Percentiles rank a stretch among this genome's conserved stretches.
Evolutionary conservation across 371 early-diverging fungal genomes (phyloP).

Genomic region (Actinomortierella ambigua): DNA sequence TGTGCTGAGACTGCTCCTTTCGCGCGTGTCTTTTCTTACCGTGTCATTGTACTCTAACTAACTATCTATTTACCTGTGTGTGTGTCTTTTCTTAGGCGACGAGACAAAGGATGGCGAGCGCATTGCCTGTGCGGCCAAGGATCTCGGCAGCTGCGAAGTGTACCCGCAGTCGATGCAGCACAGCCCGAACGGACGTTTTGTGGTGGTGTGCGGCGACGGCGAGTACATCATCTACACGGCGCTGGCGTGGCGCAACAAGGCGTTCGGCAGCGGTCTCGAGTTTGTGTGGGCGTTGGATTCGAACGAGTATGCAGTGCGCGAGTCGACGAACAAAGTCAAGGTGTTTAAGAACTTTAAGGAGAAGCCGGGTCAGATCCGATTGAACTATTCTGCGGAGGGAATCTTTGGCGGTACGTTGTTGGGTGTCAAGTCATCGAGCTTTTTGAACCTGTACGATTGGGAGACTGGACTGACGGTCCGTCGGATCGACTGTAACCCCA

Average conservation of each 20-base stretch:
- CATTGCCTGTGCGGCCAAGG: conserved; percentile 85
- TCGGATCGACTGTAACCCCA: conserved; percentile 92
- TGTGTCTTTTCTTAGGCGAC: conserved; percentile 49
- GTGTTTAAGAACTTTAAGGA: conserved; percentile 95
- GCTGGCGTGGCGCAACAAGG: conserved; percentile 98
- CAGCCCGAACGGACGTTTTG: conserved; percentile 96
- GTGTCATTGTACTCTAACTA: neutral
- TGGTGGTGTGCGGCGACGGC: conserved; percentile 98
- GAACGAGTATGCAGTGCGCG: conserved; percentile 93
- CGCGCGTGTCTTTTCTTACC: neutral
- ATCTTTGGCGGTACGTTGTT: conserved; percentile 94
- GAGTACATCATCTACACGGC: conserved; percentile 99
- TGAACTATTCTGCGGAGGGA: conserved; percentile 87
- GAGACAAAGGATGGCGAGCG: conserved; percentile 92
- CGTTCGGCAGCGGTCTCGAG: conserved; percentile 93
- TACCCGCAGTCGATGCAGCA: conserved; percentile 97
- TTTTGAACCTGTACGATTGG: conserved; percentile 97
- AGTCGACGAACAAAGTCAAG: conserved; percentile 84
- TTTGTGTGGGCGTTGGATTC: conserved; percentile 97
- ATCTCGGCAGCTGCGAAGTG: conserved; percentile 96
- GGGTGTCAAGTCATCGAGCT: conserved; percentile 83
- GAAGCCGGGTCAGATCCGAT: conserved; percentile 65
- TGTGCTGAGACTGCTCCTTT: neutral
- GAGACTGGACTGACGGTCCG: conserved; percentile 90
- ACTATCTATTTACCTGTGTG: no score